Evolutionary conservation across 2,329 filamentous ascomycete genomes (phyloP).

Genomic region (Lachnellula occidentalis): DNA sequence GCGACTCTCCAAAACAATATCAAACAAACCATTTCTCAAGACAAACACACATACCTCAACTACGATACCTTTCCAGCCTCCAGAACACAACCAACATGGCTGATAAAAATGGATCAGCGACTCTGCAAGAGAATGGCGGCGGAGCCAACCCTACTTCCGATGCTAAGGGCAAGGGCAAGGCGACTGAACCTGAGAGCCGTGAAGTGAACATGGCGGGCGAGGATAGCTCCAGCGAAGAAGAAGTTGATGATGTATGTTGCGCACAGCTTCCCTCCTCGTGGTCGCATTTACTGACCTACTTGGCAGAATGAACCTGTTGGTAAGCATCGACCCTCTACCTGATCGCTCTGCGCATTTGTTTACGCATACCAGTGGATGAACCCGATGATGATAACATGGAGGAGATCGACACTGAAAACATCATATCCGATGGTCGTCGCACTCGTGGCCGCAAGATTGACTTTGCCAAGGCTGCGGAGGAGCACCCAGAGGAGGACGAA

Average conservation of each 20-base stretch:
- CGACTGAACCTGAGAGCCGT: constrained; percentile 42
- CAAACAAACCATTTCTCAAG: too few species aligned
- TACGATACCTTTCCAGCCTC: neutral
- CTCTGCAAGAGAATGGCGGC: constrained; percentile 29
- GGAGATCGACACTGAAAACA: constrained; percentile 87
- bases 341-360: constrained; percentile 18
- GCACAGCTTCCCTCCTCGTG: neutral
- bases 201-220: constrained; percentile 70
- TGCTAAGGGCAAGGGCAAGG: constrained; percentile 88
- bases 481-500: constrained; percentile 69
- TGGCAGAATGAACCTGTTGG: constrained; percentile 21
- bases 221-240: constrained; percentile 62
- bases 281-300: constrained; percentile 8
- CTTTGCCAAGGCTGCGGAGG: constrained; percentile 82
- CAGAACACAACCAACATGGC: constrained; percentile 35
- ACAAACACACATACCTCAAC: neutral
- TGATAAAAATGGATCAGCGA: constrained; percentile 38
- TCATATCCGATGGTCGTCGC: constrained; percentile 71
- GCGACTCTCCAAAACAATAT: too few species aligned
- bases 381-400: constrained; percentile 80
- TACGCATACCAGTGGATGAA: constrained; percentile 48
- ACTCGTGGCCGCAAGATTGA: constrained; percentile 91
- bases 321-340: constrained; percentile 15
- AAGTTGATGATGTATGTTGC: constrained; percentile 53
- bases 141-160: constrained; percentile 41